Base-by-base conservation (phyloP, 2,329 filamentous ascomycete genomes). In the Colletotrichum sp. region DNA sequence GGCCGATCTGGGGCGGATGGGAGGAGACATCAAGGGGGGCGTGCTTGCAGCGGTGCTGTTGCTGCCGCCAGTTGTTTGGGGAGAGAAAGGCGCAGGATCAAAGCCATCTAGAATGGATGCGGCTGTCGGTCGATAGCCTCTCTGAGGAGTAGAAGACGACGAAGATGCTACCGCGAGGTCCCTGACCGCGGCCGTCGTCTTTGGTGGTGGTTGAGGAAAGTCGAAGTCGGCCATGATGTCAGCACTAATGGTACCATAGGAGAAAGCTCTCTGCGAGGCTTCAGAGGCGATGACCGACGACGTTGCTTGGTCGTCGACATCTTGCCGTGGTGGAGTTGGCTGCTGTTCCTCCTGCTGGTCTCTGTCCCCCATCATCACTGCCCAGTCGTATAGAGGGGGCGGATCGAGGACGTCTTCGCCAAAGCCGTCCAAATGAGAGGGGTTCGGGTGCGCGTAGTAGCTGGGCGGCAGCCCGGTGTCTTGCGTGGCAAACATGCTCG, bases 341-440 rank as follows among this genome's bases (percentile, higher is more conserved):
- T 39, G 52, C 69, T 74, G 66, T 6, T 36, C 27, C 16, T 10
- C 18, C 18, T 13, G 18, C 8, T 28, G 39, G 7, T n/a, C 25
- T 18, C 62, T 67, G 55, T 76, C 18, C 12, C 78, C 75, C 52
- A 77, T 76, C 15, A 80, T 78, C 27, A 77, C 77, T 48, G 78
- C 79, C 39, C 81, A 80, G 52, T 83, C 82, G 61, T 83, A 81
- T 6, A 81, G 79, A 43, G 73, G 7, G 79, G 80, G 81, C 77
- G 82, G 48, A 80, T 79, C 32, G 77, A 81, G n/a, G 80, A 79
- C 34, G 8, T 85, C 82, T n/a, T 78, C 78, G 18, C 79, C 82
- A 56, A 84, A 84, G 3, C 79, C 80, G 18, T 77, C 77, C 74
- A 83, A 80, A 16, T 84, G 83, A 18, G 79, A 79, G 7, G 82